Evolutionary conservation across 129 eudicot genomes (phyloP), one percentile per base, ranked within the genome.

Genomic region (Arctium minus): DNA sequence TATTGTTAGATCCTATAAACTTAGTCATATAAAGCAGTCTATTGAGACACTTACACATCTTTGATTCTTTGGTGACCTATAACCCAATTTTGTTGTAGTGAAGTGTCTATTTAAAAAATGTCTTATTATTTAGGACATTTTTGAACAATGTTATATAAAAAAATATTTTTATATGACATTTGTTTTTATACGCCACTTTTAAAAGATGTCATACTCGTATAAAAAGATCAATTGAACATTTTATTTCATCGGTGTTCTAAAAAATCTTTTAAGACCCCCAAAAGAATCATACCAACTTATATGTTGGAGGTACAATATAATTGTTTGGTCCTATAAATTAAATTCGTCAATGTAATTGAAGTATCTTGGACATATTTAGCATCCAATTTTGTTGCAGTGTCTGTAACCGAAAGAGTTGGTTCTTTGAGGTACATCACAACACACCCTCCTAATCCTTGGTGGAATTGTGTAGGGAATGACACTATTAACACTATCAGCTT

Each of bases 381-480:
- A 8, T 72, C 37, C 37, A 72, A 32, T 31, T 33, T 13, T 3
- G 5, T 36, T 72, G 8, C 11, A 36, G 3, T 72, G 40, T 35
- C 17, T 6, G 29, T 38, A 35, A 27, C 5, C 76, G 4, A 17
- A 36, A 12, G n/a, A 77, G 70, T 44, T 69, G 37, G 31, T 40
- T 9, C 17, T 40, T 42, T 78, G 38, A 75, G 10, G 44, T 17
- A 30, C 5, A 3, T 79, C 8, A n/a, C 3, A 46, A 46, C 10
- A 46, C 56, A 13, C 56, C 56, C 56, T 46, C 17, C 56, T 46
- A 46, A 46, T 46, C 68, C 68, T 60, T n/a, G 68, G 22, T 60
- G 68, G 8, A 60, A 60, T 86, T 36, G 42, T 86, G 80, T 79
- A 94, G 97, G 98, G 98, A 65, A 92, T 94, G 98, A 36, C 88